phyloP scores from a whole-genome alignment of 805 yeast species.

The Spathaspora arborariae region DNA sequence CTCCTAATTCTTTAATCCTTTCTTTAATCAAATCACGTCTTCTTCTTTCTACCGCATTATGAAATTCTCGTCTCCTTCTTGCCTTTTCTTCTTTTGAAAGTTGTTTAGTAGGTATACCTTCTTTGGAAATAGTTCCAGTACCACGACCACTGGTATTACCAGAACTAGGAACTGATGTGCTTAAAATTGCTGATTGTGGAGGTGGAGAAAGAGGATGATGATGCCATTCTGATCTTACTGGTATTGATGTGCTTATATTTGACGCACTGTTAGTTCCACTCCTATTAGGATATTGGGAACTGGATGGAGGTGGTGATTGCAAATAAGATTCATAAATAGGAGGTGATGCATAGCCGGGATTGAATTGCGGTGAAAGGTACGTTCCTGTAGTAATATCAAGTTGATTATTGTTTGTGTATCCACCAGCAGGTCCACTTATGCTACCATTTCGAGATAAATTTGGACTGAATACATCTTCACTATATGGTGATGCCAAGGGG shows the following conservation, averaged over 20 bases:
- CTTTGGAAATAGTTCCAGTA: constrained; percentile 9
- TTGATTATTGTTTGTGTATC: neutral
- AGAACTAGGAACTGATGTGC: constrained; percentile 28
- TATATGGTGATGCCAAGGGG: neutral
- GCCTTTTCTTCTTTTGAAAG: constrained; percentile 65
- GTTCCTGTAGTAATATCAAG: constrained; percentile 15
- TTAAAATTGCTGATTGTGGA: constrained; percentile 14
- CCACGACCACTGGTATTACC: constrained; percentile 4
- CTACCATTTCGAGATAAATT: constrained; percentile 26
- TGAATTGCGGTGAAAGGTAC: constrained; percentile 33
- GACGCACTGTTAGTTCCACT: constrained; percentile 2
- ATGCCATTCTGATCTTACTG: constrained; percentile 8
- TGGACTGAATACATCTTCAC: constrained; percentile 26
- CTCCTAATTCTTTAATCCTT: constrained; percentile 78
- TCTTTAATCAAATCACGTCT: constrained; percentile 89
- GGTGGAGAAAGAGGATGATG: constrained; percentile 24
- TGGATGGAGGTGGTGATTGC: constrained; percentile 35
- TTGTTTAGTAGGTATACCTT: constrained; percentile 27
- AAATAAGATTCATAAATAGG: constrained; percentile 23
- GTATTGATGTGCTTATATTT: constrained; percentile 8
- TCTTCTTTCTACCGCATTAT: constrained; percentile 90
- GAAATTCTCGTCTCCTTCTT: constrained; percentile 79
- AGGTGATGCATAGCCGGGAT: constrained; percentile 31
- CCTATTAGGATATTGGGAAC: constrained; percentile 3
- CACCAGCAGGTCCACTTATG: constrained; percentile 23